These are phyloP conservation scores for Berkeleyomyces basicola DNA, from an alignment of 2,329 filamentous ascomycete genomes.

Conservation along the genomic window DNA sequence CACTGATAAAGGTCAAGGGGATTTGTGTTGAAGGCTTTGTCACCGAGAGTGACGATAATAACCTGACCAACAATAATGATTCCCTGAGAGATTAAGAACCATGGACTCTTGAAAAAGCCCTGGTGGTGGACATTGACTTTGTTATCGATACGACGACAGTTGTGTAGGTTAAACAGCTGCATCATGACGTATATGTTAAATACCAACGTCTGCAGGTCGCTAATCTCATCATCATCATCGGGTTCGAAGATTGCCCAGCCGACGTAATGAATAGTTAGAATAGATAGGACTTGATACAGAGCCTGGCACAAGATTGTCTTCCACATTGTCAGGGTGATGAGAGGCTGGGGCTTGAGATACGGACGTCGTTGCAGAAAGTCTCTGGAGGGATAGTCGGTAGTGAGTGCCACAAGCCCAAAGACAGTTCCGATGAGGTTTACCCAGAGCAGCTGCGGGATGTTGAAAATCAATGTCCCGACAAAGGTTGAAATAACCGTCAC, in stretches of 20 bases:
- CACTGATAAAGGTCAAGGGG: slow-evolving; percentile 48
- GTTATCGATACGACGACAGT: slow-evolving; percentile 46
- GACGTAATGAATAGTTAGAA: slow-evolving; percentile 44
- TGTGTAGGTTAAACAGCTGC: slow-evolving; percentile 56
- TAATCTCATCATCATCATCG: slow-evolving; percentile 22
- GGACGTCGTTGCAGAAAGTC: slow-evolving; percentile 19
- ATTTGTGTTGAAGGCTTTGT: slow-evolving; percentile 46
- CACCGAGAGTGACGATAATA: slow-evolving; percentile 56
- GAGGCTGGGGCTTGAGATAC: slow-evolving; percentile 46
- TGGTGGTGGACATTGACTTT: slow-evolving; percentile 66
- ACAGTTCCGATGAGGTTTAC: slow-evolving; percentile 46
- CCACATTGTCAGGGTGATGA: slow-evolving; percentile 57
- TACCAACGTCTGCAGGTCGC: slow-evolving; percentile 39
- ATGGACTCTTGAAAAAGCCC: slow-evolving; percentile 55
- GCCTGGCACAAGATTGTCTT: slow-evolving; percentile 49
- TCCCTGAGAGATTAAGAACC: slow-evolving; percentile 53
- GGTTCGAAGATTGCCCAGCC: slow-evolving; percentile 35
- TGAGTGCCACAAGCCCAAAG: slow-evolving; percentile 36
- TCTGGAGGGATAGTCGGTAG: slow-evolving; percentile 24
- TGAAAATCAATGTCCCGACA: slow-evolving; percentile 34
- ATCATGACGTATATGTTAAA: slow-evolving; percentile 60
- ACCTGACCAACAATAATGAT: slow-evolving; percentile 54
- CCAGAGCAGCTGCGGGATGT: slow-evolving; percentile 42
- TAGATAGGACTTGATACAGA: slow-evolving; percentile 40
- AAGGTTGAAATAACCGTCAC: slow-evolving; percentile 41